Evolutionary conservation across 2,329 filamentous ascomycete genomes (phyloP), one percentile per base, ranked within the genome.

Genomic region (Beauveria rudraprayagi): DNA sequence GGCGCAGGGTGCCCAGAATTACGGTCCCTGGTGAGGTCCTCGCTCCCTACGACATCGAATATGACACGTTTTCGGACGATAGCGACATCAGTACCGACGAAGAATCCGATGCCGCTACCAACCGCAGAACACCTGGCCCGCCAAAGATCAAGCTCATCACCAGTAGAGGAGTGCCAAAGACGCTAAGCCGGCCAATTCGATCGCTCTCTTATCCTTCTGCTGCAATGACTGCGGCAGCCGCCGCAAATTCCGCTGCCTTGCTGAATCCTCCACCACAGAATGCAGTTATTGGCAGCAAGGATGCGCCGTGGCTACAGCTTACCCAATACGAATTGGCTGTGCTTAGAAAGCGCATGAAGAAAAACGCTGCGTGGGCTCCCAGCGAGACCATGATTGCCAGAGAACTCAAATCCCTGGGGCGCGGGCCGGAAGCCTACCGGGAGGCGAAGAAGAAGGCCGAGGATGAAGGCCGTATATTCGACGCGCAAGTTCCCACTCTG

Each of bases 331-430:
- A 89, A 69, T 77, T 89, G 52, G 85, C 85, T 1, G 82, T 85
- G 64, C 78, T 94, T 8, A 80, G 90, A 63, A 94, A 94, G 75
- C 82, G 88, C 19, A 94, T 94, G 90, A 94, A 94, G 81, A 94
- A 94, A 79, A 94, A 94, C 69, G 88, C 90, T 0, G 87, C 90
- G 5, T 94, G 90, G 90, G 86, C 84, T 3, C 90, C 90, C 0
- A 92, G 89, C 64, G 88, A 91, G 67, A 92, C 90, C 0, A 94
- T 94, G 90, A 90, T 93, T 65, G 84, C 88, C 17, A 81, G 90
- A 34, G 90, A 93, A 72, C 81, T 94, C 1, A 89, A 89, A 70
- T 78, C 79, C 22, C 80, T 91, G 19, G 86, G 86, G 1, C 85
- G 90, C 50, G 86, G 86, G 3, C 79, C 84, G 17, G 85, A 87